Conservation (phyloP, 2,329 filamentous ascomycete species). For the Fusarium falciforme region DNA sequence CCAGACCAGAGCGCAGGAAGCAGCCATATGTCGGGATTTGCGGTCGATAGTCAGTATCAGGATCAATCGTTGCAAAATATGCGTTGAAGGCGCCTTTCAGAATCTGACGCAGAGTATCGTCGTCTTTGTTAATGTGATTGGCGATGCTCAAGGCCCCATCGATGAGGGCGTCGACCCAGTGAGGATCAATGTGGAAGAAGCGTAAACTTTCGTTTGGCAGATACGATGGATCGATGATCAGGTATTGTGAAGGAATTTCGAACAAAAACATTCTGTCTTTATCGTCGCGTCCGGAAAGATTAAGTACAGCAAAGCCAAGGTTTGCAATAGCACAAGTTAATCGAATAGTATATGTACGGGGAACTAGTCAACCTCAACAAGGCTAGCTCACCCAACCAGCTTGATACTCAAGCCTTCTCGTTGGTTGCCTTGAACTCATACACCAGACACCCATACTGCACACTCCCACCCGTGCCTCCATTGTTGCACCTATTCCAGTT, state of each 20-base stretch:
- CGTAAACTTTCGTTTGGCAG: neutral
- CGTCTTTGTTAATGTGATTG: no score
- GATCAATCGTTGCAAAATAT: no score
- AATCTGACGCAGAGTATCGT: no score
- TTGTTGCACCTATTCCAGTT: neutral
- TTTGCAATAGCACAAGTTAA: neutral
- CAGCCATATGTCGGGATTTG: no score
- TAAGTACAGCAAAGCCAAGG: neutral
- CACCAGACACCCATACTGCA: neutral
- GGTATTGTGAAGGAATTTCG: neutral
- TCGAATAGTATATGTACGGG: neutral
- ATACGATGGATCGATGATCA: neutral
- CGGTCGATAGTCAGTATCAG: no score
- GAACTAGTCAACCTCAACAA: neutral
- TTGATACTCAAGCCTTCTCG: neutral
- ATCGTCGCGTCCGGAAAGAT: neutral
- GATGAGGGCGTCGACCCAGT: no score
- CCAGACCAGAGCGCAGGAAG: no score
- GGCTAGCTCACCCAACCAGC: neutral
- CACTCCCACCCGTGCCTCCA: neutral
- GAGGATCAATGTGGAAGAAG: no score
- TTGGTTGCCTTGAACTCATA: neutral
- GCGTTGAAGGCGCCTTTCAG: no score
- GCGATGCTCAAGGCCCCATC: no score
- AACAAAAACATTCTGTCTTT: neutral